Percentiles rank a stretch among this genome's conserved stretches.
These are phyloP conservation scores for Beauveria brongniartii DNA, from an alignment of 2,329 filamentous ascomycete genomes.

Conservation along the genomic window DNA sequence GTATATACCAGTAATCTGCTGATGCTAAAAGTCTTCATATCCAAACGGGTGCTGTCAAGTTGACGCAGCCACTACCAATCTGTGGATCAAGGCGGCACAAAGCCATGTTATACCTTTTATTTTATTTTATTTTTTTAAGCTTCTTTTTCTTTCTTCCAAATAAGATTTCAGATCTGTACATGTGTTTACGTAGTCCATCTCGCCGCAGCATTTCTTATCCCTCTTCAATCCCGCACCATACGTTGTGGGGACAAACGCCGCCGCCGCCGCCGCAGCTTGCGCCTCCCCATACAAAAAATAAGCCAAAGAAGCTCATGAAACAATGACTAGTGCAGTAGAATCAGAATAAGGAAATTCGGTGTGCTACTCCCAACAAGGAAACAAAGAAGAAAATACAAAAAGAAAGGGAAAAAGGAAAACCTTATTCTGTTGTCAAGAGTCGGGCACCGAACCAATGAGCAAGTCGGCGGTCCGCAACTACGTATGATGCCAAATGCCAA, in stretches of 20 bases:
- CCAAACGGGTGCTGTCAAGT: not conserved
- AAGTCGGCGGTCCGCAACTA: no score
- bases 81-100: not conserved
- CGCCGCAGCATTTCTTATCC: not conserved
- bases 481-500: not conserved
- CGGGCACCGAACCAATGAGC: not conserved
- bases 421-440: not conserved
- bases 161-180: no score
- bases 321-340: no score
- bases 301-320: not conserved
- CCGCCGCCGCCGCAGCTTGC: not conserved
- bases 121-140: not conserved
- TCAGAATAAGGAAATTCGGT: no score
- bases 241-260: not conserved
- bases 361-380: not conserved
- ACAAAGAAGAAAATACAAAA: not conserved
- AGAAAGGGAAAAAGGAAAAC: not conserved
- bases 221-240: not conserved
- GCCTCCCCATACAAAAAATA: not conserved
- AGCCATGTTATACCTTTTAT: not conserved
- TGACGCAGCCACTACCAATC: not conserved
- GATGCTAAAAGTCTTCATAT: constrained; percentile 2
- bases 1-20: constrained; percentile 1
- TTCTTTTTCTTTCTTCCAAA: not conserved
- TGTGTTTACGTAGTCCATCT: not conserved